Percentiles rank a stretch among this genome's conserved stretches.
Evolutionary conservation across 257 asterid genomes (phyloP).

Genomic region (Forsythia suspensa): DNA sequence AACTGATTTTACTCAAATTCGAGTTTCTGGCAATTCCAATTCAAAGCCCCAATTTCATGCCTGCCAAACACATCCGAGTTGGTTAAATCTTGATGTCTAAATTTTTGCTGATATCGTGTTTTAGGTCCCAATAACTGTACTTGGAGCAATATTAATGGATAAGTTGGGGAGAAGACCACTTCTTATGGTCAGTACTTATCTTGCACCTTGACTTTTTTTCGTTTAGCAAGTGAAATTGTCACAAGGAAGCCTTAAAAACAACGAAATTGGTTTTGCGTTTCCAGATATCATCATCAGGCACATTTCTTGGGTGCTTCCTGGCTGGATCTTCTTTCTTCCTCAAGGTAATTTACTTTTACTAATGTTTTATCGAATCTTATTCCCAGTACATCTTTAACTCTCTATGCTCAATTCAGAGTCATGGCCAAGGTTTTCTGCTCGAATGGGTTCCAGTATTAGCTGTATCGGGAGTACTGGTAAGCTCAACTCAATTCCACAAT

Average conservation of each 20-base stretch:
- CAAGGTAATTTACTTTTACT: conserved; percentile 40
- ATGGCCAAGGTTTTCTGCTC: conserved; percentile 53
- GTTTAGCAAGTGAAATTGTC: neutral
- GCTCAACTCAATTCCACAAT: neutral
- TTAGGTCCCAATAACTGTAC: conserved; percentile 68
- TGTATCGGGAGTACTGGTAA: conserved; percentile 78
- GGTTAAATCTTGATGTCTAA: neutral
- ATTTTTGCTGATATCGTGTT: neutral
- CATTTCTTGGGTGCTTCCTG: conserved; percentile 64
- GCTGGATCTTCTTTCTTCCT: conserved; percentile 71
- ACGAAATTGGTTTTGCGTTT: neutral
- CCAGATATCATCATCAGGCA: conserved; percentile 80
- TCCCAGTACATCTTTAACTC: neutral
- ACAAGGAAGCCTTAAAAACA: neutral
- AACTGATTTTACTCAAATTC: too few species aligned
- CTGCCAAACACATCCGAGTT: neutral
- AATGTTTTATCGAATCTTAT: neutral
- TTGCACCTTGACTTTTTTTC: neutral
- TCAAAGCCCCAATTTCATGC: neutral
- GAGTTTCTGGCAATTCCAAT: neutral
- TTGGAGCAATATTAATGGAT: conserved; percentile 82
- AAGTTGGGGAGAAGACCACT: conserved; percentile 81
- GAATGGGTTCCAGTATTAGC: conserved; percentile 58
- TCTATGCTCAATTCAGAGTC: conserved; percentile 3
- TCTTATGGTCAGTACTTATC: conserved; percentile 45